Evolutionary conservation across 805 yeast genomes (phyloP).

Genomic region (Brettanomyces custersianus): DNA sequence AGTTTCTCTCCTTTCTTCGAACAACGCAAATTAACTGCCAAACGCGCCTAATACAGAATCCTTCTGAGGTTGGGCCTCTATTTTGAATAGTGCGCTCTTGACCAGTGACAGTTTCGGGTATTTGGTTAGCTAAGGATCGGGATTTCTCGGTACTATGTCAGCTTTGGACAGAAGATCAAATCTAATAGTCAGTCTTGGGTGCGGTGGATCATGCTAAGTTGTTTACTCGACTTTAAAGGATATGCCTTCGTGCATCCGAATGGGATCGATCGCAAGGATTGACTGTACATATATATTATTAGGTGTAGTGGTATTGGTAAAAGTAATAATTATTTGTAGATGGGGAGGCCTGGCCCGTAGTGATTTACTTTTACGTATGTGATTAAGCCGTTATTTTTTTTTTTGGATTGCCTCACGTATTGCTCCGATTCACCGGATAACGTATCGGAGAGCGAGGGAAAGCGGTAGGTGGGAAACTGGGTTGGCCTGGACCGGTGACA

Average conservation of each 20-base stretch:
- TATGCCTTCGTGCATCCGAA: constrained; percentile 58
- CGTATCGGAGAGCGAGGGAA: too few species aligned
- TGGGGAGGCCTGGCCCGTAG: too few species aligned
- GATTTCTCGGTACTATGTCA: constrained; percentile 8
- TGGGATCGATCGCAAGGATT: constrained; percentile 57
- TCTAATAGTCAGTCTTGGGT: constrained; percentile 47
- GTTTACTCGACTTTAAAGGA: constrained; percentile 35
- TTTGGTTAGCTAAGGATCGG: constrained; percentile 29
- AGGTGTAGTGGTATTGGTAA: too few species aligned
- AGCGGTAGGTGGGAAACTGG: too few species aligned
- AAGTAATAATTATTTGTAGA: too few species aligned
- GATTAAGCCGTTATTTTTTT: too few species aligned
- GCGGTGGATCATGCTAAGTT: constrained; percentile 45
- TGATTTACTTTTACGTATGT: too few species aligned
- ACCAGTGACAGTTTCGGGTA: constrained; percentile 50
- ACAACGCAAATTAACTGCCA: constrained; percentile 49
- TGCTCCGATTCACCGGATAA: too few species aligned
- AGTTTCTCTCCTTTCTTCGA: constrained; percentile 10
- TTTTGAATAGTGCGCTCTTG: constrained; percentile 36
- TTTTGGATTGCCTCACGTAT: too few species aligned
- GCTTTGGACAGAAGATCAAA: constrained; percentile 45
- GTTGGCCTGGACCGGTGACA: too few species aligned
- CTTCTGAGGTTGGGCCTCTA: constrained; percentile 52
- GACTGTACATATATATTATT: constrained; percentile 45
- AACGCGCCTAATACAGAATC: constrained; percentile 40